Base-by-base conservation (phyloP, 148 eudicot species). In the Euryodendron excelsum region DNA sequence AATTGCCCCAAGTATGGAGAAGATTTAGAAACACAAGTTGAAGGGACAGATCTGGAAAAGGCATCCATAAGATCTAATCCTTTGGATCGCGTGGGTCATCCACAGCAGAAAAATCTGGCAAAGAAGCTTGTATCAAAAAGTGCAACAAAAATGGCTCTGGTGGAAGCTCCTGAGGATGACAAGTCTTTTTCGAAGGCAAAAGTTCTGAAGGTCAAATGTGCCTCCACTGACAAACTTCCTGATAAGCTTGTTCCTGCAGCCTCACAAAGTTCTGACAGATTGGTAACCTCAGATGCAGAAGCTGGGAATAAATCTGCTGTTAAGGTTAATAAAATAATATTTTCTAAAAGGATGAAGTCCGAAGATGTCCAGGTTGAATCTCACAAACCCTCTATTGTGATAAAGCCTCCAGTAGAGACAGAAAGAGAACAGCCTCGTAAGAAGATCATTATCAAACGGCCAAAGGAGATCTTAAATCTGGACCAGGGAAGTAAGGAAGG, bases 1-100 rank as follows among this genome's bases (percentile, higher is more conserved):
- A 83, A 96, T 80, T 96, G 99, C 79, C 95, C 99, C 79, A 96
- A 82, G 79, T 96, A 89, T 76, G 80, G 98, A 39, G 96, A 93
- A 79, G 98, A 96, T 75, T 53, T 86, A 34, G 97, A 90, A 31
- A 67, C 88, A 70, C 92, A 85, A 75, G 77, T 76, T 36, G 93
- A 88, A 79, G 89, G 78, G 59, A 73, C 73, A 41, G 95, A 89
- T 80, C 86, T 53, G 8, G 99, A 93, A 2, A 90, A 82, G 84
- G 82, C 88, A 37, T 59, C 79, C 1, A 80, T 62, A 53, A 96
- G 80, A 82, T 76, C 90, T 84, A 81, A 53, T 70, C 66, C 83
- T 73, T 75, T 76, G 70, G 97, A 92, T 63, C 79, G 85, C 36
- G 48, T 80, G 10, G 80, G 77, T 65, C 81, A 75, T 66, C 69